phyloP scores from a whole-genome alignment of 345 rosid species.

The Fremontodendron californicum region DNA sequence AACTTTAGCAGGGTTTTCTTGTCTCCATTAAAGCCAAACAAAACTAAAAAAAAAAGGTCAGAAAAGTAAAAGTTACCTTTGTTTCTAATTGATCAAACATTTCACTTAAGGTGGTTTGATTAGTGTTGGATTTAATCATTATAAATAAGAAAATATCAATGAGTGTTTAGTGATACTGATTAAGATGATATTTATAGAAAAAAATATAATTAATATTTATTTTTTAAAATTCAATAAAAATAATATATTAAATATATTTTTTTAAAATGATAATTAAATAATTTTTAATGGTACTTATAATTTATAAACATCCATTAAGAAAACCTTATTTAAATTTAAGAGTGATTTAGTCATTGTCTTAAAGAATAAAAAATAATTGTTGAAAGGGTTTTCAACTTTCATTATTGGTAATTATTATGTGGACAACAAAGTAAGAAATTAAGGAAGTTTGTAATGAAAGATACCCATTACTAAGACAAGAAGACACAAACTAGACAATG shows the following conservation, averaged over 20 bases:
- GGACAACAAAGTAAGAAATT: slow-evolving; percentile 1
- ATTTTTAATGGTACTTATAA: too few species aligned
- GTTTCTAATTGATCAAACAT: slow-evolving; percentile 31
- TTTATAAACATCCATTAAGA: too few species aligned
- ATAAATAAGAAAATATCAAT: neutral
- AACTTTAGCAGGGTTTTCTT: slow-evolving; percentile 13
- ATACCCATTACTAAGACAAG: slow-evolving; percentile 24
- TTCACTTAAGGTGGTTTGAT: slow-evolving; percentile 10
- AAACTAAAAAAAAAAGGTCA: slow-evolving; percentile 22
- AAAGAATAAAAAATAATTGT: neutral
- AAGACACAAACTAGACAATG: slow-evolving; percentile 11
- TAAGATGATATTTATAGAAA: neutral
- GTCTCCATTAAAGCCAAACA: slow-evolving; percentile 32
- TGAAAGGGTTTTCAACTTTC: neutral
- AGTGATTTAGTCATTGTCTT: slow-evolving; percentile 1
- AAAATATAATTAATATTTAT: too few species aligned
- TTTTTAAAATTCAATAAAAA: neutral
- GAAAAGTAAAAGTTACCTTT: slow-evolving; percentile 24
- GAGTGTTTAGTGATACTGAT: too few species aligned
- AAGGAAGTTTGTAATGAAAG: slow-evolving; percentile 6
- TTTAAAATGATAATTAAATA: too few species aligned
- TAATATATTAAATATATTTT: too few species aligned
- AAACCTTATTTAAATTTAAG: neutral
- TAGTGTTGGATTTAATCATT: neutral
- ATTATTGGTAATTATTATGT: neutral